A percentile compares a stretch with the other conserved stretches of the same genome.
phyloP scores from a whole-genome alignment of 345 rosid genomes.

The Linum trigynum region DNA sequence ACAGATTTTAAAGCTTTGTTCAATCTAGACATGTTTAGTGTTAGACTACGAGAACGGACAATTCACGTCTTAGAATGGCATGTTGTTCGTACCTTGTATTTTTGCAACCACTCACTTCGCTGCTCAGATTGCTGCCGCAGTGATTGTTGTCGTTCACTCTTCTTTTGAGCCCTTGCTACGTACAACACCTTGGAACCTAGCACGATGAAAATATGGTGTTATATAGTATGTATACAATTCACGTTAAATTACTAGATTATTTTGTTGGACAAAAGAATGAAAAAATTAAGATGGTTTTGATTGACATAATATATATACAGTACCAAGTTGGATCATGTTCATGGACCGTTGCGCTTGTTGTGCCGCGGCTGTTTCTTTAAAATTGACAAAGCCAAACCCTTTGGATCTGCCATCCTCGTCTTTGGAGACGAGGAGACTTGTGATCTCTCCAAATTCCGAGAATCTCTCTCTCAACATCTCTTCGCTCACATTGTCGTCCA shows the following conservation, averaged over 20 bases:
- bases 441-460: neutral
- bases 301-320: neutral
- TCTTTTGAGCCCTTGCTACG: neutral
- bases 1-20: too few species aligned
- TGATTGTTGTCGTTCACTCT: neutral
- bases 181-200: neutral
- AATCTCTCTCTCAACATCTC: neutral
- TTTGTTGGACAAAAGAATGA: too few species aligned
- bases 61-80: too few species aligned
- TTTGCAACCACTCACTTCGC: neutral
- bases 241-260: too few species aligned
- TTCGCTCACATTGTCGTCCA: neutral
- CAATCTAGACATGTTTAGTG: too few species aligned
- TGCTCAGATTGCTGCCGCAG: neutral
- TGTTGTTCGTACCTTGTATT: neutral
- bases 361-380: neutral
- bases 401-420: neutral
- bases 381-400: neutral
- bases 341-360: neutral
- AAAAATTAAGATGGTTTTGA: too few species aligned
- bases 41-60: too few species aligned
- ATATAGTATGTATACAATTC: too few species aligned
- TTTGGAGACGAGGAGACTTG: neutral
- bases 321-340: neutral
- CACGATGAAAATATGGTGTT: too few species aligned